A percentile compares a stretch with the other conserved stretches of the same genome.
Conservation (phyloP, 345 rosid species). For the Eucalyptus victrix region DNA sequence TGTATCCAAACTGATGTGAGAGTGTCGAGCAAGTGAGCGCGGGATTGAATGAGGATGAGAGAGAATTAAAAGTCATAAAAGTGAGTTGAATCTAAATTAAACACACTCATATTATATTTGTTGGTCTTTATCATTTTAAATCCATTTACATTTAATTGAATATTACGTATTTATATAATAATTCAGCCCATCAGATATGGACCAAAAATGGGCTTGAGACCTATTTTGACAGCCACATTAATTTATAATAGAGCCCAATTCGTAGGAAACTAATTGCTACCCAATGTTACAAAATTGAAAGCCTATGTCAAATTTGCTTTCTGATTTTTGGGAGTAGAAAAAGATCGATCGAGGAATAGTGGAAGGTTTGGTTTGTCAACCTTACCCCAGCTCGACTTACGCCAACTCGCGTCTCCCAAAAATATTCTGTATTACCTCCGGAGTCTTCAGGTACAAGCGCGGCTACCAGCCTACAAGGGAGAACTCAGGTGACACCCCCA, state of each 20-base stretch:
- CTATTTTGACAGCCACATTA: neutral
- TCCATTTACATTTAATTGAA: fast-evolving
- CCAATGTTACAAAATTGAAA: neutral
- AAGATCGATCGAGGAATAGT: neutral
- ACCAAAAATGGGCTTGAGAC: fast-evolving
- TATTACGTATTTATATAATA: fast-evolving
- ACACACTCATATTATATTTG: no score
- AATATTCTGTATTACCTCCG: conserved; percentile 47
- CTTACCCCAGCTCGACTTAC: neutral
- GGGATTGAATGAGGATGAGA: neutral
- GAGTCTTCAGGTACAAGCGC: conserved; percentile 82
- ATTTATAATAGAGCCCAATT: neutral
- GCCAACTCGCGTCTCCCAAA: neutral
- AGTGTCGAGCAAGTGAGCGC: fast-evolving
- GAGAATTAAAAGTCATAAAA: neutral
- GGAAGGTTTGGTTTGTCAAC: neutral
- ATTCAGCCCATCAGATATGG: neutral
- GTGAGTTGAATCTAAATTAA: neutral
- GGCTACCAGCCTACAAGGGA: conserved; percentile 29
- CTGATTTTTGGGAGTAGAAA: neutral
- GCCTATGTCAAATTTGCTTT: neutral
- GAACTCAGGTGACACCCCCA: conserved; percentile 18
- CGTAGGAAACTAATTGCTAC: neutral
- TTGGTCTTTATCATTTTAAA: neutral
- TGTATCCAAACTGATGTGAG: fast-evolving